These are phyloP conservation scores for Trichocladium antarcticum DNA, from an alignment of 495 filamentous ascomycete genomes.

Conservation along the genomic window DNA sequence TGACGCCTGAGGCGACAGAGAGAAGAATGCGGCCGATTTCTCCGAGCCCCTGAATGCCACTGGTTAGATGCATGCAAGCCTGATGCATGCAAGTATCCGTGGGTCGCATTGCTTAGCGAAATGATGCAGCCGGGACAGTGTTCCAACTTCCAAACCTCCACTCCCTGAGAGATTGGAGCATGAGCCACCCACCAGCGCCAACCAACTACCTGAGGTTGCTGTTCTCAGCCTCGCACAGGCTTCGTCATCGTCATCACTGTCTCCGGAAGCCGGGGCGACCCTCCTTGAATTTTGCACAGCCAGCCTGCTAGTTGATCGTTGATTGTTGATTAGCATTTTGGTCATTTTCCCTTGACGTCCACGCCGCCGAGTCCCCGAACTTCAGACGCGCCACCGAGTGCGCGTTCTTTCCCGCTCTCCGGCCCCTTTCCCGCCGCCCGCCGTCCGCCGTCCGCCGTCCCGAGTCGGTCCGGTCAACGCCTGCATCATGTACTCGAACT, in stretches of 20 bases:
- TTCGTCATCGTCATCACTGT: conserved; percentile 10
- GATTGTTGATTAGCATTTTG: neutral
- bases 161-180: neutral
- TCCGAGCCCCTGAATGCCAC: too few species aligned
- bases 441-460: conserved; percentile 3
- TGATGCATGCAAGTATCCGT: too few species aligned
- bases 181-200: neutral
- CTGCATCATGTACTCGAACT: conserved; percentile 78
- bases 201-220: neutral
- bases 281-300: neutral
- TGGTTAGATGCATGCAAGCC: too few species aligned
- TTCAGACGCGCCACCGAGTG: neutral
- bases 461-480: too few species aligned
- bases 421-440: conserved; percentile 2
- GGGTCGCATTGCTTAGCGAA: too few species aligned
- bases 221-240: conserved; percentile 9
- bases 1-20: too few species aligned
- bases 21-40: too few species aligned
- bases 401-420: neutral
- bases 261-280: neutral
- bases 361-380: neutral
- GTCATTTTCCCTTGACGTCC: neutral
- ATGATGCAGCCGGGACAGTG: too few species aligned
- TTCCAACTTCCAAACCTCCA: too few species aligned
- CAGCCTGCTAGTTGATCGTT: too few species aligned